Conservation (phyloP, 2,329 filamentous ascomycete species). For the Diaporthe helianthi region DNA sequence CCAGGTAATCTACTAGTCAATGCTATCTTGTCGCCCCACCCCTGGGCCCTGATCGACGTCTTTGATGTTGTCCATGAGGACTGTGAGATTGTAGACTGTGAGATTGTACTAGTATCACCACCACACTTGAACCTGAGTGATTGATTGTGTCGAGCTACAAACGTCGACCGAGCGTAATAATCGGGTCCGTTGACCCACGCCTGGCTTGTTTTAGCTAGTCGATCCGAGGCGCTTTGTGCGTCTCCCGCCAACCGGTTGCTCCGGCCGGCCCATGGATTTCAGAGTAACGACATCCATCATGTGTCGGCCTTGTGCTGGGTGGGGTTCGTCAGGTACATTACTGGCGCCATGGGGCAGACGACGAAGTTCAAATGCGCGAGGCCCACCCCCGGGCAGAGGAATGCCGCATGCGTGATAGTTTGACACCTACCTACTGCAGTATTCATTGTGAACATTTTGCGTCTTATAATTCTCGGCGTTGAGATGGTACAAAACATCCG, state of each 20-base stretch:
- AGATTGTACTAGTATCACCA: constrained; percentile 1
- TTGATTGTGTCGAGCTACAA: constrained; percentile 3
- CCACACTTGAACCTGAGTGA: neutral
- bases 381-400: neutral
- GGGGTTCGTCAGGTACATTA: neutral
- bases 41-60: constrained; percentile 14
- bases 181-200: neutral
- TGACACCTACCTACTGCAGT: neutral
- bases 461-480: neutral
- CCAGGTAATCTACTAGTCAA: constrained; percentile 16
- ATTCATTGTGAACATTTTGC: neutral
- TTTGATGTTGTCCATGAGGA: neutral
- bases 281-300: neutral
- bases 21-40: constrained; percentile 11
- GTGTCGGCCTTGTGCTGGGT: constrained; percentile 1
- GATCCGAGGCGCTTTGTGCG: constrained; percentile 10
- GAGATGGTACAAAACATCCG: neutral
- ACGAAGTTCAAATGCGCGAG: neutral
- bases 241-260: neutral
- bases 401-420: neutral
- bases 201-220: constrained; percentile 16
- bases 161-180: neutral
- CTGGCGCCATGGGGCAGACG: neutral
- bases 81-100: neutral
- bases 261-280: constrained; percentile 1